A percentile compares a stretch with the other conserved stretches of the same genome.
phyloP scores from a whole-genome alignment of 192 early-diverging fungal genomes.

The Funneliformis mosseae region DNA sequence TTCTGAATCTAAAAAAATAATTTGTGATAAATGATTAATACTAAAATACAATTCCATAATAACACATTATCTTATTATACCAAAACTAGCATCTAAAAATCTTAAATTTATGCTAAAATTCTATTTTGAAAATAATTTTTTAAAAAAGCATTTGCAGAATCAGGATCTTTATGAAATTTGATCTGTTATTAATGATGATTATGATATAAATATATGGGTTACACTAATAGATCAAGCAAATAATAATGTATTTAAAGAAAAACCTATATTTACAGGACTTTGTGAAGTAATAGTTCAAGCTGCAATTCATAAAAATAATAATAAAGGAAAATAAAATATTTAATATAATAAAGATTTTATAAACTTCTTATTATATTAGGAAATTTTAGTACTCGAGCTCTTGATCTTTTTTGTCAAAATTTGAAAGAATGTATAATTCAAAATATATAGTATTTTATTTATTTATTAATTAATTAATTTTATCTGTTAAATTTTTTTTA shows the following conservation, averaged over 20 bases:
- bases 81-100: too few species aligned
- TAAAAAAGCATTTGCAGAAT: too few species aligned
- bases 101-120: too few species aligned
- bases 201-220: background rate
- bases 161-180: too few species aligned
- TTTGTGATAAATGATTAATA: too few species aligned
- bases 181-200: too few species aligned
- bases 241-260: background rate
- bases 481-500: background rate
- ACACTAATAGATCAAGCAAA: background rate
- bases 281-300: slow-evolving; percentile 1
- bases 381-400: background rate
- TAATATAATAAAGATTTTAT: slow-evolving; percentile 2
- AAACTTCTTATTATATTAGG: background rate
- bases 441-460: background rate
- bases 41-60: too few species aligned
- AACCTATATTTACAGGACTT: background rate
- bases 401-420: too few species aligned
- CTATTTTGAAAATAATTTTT: too few species aligned
- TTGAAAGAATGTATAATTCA: background rate
- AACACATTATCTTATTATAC: too few species aligned
- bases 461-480: background rate
- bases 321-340: background rate
- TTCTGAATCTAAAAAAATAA: too few species aligned
- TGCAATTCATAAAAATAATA: background rate